These are phyloP conservation scores for Calycina marina DNA, from an alignment of 2,329 filamentous ascomycete species.

Conservation along the genomic window DNA sequence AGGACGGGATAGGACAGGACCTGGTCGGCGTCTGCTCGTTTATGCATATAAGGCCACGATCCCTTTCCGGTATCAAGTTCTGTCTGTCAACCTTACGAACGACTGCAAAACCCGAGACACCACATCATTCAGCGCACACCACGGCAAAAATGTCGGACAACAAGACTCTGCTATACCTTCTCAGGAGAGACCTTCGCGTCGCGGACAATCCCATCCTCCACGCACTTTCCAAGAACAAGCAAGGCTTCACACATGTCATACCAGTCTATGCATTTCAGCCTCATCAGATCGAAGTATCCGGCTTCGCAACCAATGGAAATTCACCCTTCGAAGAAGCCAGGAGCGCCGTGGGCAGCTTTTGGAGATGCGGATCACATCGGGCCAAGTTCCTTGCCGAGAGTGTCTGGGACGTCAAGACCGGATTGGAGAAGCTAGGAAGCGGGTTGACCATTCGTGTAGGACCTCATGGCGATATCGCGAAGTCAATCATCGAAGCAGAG, in stretches of 20 bases:
- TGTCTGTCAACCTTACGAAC: not conserved
- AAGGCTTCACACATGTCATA: conserved; percentile 52
- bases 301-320: conserved; percentile 36
- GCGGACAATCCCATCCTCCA: conserved; percentile 63
- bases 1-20: too few species aligned
- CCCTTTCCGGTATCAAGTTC: not conserved
- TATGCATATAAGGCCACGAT: too few species aligned
- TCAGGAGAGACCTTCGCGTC: conserved; percentile 59
- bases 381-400: conserved; percentile 59
- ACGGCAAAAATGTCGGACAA: conserved; percentile 21
- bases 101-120: not conserved
- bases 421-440: conserved; percentile 42
- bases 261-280: conserved; percentile 57
- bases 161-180: conserved; percentile 52
- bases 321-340: conserved; percentile 57
- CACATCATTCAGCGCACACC: not conserved
- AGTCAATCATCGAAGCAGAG: conserved; percentile 32
- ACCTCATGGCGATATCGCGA: conserved; percentile 40
- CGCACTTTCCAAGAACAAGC: conserved; percentile 32
- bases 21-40: too few species aligned
- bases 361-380: conserved; percentile 59
- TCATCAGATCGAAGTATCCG: conserved; percentile 60
- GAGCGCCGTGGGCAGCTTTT: conserved; percentile 51
- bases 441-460: conserved; percentile 52
- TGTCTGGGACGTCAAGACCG: conserved; percentile 56